These are phyloP conservation scores for Paecilomyces fulvus DNA, from an alignment of 2,329 filamentous ascomycete genomes.

Conservation along the genomic window DNA sequence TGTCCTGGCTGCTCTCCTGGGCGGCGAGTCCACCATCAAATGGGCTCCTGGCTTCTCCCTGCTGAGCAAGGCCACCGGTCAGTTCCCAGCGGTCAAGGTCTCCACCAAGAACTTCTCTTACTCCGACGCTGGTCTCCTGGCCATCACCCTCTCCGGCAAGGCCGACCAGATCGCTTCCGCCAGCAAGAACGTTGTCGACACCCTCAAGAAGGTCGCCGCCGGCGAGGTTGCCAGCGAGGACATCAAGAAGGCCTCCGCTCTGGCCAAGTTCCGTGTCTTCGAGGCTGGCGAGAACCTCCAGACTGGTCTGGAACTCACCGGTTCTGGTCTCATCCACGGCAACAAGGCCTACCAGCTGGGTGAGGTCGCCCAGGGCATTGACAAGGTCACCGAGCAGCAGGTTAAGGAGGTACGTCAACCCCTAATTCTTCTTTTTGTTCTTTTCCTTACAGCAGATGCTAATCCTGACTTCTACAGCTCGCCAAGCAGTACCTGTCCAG, in stretches of 20 bases:
- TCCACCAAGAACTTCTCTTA: constrained; percentile 73
- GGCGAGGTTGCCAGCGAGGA: constrained; percentile 74
- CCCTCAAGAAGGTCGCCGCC: constrained; percentile 70
- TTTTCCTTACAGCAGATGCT: constrained; percentile 8
- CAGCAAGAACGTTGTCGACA: constrained; percentile 68
- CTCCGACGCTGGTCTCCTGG: constrained; percentile 87
- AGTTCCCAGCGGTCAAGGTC: constrained; percentile 57
- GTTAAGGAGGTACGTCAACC: constrained; percentile 66
- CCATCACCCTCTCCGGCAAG: constrained; percentile 69
- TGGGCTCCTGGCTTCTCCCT: constrained; percentile 92
- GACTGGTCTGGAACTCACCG: constrained; percentile 72
- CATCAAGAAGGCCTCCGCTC: constrained; percentile 81
- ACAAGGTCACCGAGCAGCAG: constrained; percentile 72
- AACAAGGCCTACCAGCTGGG: constrained; percentile 78
- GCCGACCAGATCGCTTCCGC: constrained; percentile 65
- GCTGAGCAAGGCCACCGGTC: constrained; percentile 67
- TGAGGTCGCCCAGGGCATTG: constrained; percentile 68
- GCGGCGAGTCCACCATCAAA: constrained; percentile 86
- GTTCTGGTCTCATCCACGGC: constrained; percentile 71
- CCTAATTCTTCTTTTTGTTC: background rate
- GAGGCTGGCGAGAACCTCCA: constrained; percentile 71
- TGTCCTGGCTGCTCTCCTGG: constrained; percentile 81
- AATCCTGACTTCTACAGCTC: constrained; percentile 47
- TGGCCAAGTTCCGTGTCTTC: constrained; percentile 86
- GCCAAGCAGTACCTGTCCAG: constrained; percentile 79